Base-by-base conservation (phyloP, 2,329 filamentous ascomycete species). In the Rachicladosporium sp. region DNA sequence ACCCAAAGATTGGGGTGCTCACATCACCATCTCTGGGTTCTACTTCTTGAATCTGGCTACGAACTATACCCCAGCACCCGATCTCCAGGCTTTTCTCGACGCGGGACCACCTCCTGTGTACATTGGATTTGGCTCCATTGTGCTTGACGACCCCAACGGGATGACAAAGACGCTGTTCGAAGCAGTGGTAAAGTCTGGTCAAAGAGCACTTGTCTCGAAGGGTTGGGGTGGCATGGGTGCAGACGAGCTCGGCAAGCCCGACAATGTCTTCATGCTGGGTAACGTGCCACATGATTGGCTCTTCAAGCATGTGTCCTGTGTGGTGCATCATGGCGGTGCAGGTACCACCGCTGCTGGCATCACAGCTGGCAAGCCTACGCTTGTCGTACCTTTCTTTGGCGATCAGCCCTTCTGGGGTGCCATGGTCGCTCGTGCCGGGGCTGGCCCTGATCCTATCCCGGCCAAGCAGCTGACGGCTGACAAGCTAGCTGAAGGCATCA, bases 71-170 rank as follows among this genome's bases (percentile, higher is more conserved):
- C 82, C 84, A 0, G 70, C 75, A 0, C 68, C 74, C 1, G 78
- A 80, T 2, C 65, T 91, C 10, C 69, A 70, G 1, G 65, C 67
- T 0, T 89, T 88, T 48, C 65, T 91, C 1, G 70, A 70, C 10
- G 70, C 69, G 15, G 82, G 84, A 0, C 74, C 80, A 1, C 76
- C 81, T 3, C 84, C 84, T 0, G 73, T 89, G 0, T 89, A 89
- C 52, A 83, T 89, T 43, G 84, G 84, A 0, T 91, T 91, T 49
- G 83, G 83, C 0, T 86, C 80, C 0, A 89, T 89, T 38, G 82
- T 89, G 2, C 78, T 88, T 0, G 80, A 87, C 41, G 77, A 88
- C 44, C 81, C 82, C 0, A 73, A 81, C 42, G 73, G 65, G 1
- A 73, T 88, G 60, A 88, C 83, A 0, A 64, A 69, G 12, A 69